Percentiles rank a stretch among this genome's conserved stretches.
Conservation (phyloP, 2,329 filamentous ascomycete species). For the Zelopaecilomyces penicillatus region DNA sequence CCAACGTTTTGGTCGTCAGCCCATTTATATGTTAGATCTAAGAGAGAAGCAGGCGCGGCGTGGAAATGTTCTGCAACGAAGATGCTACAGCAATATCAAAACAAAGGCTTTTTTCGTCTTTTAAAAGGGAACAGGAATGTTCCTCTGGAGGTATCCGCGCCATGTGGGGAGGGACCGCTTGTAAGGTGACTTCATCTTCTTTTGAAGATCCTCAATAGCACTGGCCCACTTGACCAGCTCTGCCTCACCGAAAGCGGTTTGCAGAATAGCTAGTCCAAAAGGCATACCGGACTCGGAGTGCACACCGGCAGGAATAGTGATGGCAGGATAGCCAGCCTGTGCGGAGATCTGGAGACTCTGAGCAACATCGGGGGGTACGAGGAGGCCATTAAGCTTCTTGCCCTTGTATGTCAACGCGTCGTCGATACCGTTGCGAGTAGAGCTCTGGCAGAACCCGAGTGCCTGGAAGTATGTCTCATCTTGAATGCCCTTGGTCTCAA, state of each 20-base stretch:
- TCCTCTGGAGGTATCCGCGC: conserved; percentile 40
- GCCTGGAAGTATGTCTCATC: conserved; percentile 62
- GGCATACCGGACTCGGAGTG: conserved; percentile 49
- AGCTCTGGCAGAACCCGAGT: conserved; percentile 50
- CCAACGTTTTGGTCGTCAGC: too few relatives aligned
- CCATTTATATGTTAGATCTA: too few relatives aligned
- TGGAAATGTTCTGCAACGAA: too few relatives aligned
- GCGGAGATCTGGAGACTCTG: conserved; percentile 63
- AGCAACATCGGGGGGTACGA: conserved; percentile 61
- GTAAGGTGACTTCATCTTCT: conserved; percentile 31
- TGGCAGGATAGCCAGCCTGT: conserved; percentile 66
- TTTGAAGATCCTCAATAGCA: conserved; percentile 53
- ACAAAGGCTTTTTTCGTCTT: too few relatives aligned
- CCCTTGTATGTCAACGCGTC: conserved; percentile 47
- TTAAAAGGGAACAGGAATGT: conserved; percentile 31
- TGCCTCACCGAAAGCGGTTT: conserved; percentile 53
- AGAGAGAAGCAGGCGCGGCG: too few relatives aligned
- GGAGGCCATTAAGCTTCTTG: conserved; percentile 48
- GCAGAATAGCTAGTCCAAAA: conserved; percentile 49
- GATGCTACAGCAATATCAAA: too few relatives aligned
- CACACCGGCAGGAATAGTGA: conserved; percentile 59
- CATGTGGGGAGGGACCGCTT: conserved; percentile 43
- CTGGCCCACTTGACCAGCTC: conserved; percentile 52
- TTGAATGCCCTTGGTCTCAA: conserved; percentile 50
- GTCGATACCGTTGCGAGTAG: conserved; percentile 60